These are phyloP conservation scores for Cordyceps cateniannulata DNA, from an alignment of 2,329 filamentous ascomycete species.

Conservation along the genomic window DNA sequence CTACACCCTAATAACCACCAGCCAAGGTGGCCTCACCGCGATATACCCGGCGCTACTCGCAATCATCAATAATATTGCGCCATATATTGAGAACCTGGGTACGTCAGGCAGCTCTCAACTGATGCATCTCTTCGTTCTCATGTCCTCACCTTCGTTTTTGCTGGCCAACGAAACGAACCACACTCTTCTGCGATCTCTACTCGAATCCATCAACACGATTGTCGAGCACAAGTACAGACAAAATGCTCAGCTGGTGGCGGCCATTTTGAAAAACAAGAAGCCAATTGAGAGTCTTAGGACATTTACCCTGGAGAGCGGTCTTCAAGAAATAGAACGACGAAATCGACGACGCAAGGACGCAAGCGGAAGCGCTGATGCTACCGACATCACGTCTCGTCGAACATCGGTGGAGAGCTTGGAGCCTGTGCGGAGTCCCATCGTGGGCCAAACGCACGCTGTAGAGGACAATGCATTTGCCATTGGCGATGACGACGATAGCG, in stretches of 20 bases:
- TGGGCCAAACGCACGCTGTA: constrained; percentile 21
- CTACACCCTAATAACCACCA: constrained; percentile 82
- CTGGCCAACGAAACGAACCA: constrained; percentile 91
- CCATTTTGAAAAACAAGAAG: constrained; percentile 71
- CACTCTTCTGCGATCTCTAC: constrained; percentile 66
- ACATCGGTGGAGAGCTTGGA: constrained; percentile 63
- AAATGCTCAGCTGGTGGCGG: constrained; percentile 76
- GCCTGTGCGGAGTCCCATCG: constrained; percentile 43
- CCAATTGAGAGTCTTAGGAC: constrained; percentile 77
- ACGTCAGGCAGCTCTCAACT: constrained; percentile 71
- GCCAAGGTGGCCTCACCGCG: constrained; percentile 82
- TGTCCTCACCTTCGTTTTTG: constrained; percentile 89
- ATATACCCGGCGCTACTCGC: constrained; percentile 89
- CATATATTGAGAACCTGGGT: constrained; percentile 73
- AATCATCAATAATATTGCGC: constrained; percentile 87
- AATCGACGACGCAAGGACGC: constrained; percentile 64
- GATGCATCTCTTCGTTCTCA: constrained; percentile 80
- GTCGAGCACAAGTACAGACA: constrained; percentile 80
- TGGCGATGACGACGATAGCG: constrained; percentile 54
- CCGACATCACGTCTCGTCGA: constrained; percentile 44
- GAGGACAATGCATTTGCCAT: constrained; percentile 82
- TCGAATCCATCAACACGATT: constrained; percentile 85
- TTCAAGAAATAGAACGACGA: constrained; percentile 81
- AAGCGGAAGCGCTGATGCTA: constrained; percentile 40
- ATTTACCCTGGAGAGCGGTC: constrained; percentile 87